A percentile compares a stretch with the other conserved stretches of the same genome.
These are phyloP conservation scores for Cyamopsis tetragonoloba DNA, from an alignment of 306 rosid species.

Conservation along the genomic window DNA sequence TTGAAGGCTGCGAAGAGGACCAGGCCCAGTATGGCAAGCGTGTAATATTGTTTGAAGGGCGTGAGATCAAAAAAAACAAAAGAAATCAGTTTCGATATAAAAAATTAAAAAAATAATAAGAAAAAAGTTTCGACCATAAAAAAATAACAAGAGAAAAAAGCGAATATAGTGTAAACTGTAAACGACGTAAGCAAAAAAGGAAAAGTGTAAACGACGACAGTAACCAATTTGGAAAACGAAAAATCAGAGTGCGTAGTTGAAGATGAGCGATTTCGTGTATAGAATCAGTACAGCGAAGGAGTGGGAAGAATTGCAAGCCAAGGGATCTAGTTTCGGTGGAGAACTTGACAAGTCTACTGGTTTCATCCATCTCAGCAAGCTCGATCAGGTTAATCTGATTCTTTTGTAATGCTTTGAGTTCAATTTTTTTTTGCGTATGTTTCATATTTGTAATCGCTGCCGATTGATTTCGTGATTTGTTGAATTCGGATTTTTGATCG, in stretches of 20 bases:
- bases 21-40: too few species aligned
- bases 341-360: slow-evolving; percentile 60
- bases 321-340: slow-evolving; percentile 53
- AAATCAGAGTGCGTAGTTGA: not conserved
- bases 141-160: too few species aligned
- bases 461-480: not conserved
- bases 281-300: slow-evolving; percentile 58
- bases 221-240: not conserved
- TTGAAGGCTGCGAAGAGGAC: too few species aligned
- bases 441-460: too few species aligned
- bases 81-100: too few species aligned
- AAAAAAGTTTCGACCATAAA: too few species aligned
- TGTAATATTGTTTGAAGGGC: too few species aligned
- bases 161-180: too few species aligned
- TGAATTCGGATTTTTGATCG: not conserved
- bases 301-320: slow-evolving; percentile 64
- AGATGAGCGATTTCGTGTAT: slow-evolving; percentile 61
- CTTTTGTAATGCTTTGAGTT: not conserved
- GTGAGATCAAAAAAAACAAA: too few species aligned
- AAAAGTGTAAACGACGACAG: not conserved
- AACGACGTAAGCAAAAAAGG: too few species aligned
- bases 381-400: slow-evolving; percentile 54
- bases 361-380: slow-evolving; percentile 85
- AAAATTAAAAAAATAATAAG: too few species aligned
- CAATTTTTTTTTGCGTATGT: not conserved